Evolutionary conservation across 2,329 filamentous ascomycete genomes (phyloP).

Genomic region (Pestalotiopsis sp.): DNA sequence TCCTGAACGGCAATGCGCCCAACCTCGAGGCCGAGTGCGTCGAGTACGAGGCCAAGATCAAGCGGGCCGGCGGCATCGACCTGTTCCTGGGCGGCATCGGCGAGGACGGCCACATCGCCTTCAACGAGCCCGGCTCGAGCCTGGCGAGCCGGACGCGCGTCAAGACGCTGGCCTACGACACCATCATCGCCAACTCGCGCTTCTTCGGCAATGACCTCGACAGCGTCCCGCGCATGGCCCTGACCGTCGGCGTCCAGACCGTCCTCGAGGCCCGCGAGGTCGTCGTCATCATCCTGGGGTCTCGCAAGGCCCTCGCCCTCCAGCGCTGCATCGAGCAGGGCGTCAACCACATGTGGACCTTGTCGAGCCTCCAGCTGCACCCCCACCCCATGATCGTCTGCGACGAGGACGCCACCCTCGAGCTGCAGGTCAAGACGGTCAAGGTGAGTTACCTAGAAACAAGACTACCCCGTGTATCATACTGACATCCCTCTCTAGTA

Average conservation of each 20-base stretch:
- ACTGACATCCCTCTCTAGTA: constrained; percentile 46
- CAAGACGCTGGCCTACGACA: constrained; percentile 87
- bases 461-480: not conserved
- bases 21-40: constrained; percentile 78
- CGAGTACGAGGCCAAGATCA: constrained; percentile 79
- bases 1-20: constrained; percentile 78
- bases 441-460: constrained; percentile 44
- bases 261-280: constrained; percentile 82
- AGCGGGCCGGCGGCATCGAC: constrained; percentile 75
- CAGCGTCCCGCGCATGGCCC: constrained; percentile 77
- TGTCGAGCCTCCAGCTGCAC: constrained; percentile 80
- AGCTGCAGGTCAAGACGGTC: constrained; percentile 75
- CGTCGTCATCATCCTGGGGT: constrained; percentile 79
- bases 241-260: constrained; percentile 85
- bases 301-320: constrained; percentile 78
- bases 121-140: constrained; percentile 86
- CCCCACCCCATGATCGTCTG: constrained; percentile 81
- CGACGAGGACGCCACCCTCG: constrained; percentile 77
- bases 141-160: constrained; percentile 78
- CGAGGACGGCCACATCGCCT: constrained; percentile 85
- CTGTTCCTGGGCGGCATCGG: constrained; percentile 85
- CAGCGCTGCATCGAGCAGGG: constrained; percentile 81
- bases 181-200: constrained; percentile 80
- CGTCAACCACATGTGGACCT: constrained; percentile 90
- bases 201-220: constrained; percentile 78